phyloP scores from a whole-genome alignment of 805 yeast species.

The Candida vaughaniae region DNA sequence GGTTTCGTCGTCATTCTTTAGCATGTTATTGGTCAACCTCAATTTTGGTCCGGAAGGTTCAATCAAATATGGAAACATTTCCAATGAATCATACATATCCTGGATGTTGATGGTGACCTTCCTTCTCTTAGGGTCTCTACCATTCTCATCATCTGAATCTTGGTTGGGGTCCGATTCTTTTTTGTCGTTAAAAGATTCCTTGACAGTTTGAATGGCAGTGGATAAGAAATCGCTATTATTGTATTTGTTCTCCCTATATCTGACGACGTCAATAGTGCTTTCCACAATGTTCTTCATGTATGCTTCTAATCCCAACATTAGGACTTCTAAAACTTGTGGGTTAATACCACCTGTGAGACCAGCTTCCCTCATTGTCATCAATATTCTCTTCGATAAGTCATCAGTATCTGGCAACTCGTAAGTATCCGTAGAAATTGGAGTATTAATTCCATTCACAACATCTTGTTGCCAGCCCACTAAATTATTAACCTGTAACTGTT shows the following conservation, averaged over 20 bases:
- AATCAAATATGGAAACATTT: conserved; percentile 61
- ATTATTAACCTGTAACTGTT: conserved; percentile 45
- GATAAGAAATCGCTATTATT: conserved; percentile 35
- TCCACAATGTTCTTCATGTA: conserved; percentile 76
- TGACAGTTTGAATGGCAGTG: conserved; percentile 17
- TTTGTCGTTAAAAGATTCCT: conserved; percentile 4
- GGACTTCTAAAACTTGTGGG: conserved; percentile 72
- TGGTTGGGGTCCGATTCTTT: background rate
- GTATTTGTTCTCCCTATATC: conserved; percentile 54
- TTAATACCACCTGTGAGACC: conserved; percentile 84
- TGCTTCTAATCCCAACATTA: conserved; percentile 77
- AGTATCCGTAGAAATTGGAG: conserved; percentile 74
- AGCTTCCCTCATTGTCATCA: conserved; percentile 84
- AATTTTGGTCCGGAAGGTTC: conserved; percentile 66
- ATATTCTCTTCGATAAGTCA: conserved; percentile 62
- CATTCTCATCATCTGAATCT: conserved; percentile 10
- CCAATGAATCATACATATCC: conserved; percentile 64
- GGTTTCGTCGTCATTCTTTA: conserved; percentile 60
- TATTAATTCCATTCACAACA: conserved; percentile 77
- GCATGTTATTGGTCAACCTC: conserved; percentile 46
- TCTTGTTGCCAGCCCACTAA: conserved; percentile 90
- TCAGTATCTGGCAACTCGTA: conserved; percentile 83
- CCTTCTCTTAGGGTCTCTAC: conserved; percentile 13
- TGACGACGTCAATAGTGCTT: conserved; percentile 68
- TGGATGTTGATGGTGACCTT: conserved; percentile 53